These are phyloP conservation scores for Ogataea nonfermentans DNA, from an alignment of 805 yeast genomes.

Conservation along the genomic window DNA sequence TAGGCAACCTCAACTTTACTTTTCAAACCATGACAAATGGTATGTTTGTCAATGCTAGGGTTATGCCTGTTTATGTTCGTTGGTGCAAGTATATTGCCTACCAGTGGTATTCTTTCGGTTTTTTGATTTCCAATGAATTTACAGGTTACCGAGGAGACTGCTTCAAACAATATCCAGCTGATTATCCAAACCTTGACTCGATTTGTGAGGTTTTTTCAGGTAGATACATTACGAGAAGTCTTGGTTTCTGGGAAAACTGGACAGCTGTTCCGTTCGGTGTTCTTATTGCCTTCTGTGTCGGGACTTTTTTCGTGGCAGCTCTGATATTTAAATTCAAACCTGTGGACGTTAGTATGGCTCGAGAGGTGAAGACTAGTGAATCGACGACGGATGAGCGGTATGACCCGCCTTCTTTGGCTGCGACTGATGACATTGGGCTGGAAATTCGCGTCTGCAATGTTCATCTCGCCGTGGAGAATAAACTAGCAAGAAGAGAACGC, in stretches of 20 bases:
- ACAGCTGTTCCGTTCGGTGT: constrained; percentile 60
- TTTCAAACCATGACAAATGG: constrained; percentile 80
- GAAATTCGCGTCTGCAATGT: constrained; percentile 23
- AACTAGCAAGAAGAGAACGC: constrained; percentile 17
- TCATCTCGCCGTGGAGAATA: constrained; percentile 24
- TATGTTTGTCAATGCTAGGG: constrained; percentile 67
- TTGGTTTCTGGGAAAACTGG: constrained; percentile 70
- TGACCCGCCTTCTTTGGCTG: not conserved
- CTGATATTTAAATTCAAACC: constrained; percentile 46
- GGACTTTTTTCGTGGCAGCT: constrained; percentile 49
- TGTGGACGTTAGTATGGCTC: constrained; percentile 52
- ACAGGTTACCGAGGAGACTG: constrained; percentile 61
- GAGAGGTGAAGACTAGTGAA: constrained; percentile 23
- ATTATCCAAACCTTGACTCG: constrained; percentile 29
- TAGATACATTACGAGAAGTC: constrained; percentile 44
- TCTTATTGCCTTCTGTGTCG: constrained; percentile 55
- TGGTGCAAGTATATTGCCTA: constrained; percentile 80
- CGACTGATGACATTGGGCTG: constrained; percentile 10
- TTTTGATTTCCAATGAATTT: constrained; percentile 61
- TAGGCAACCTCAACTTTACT: constrained; percentile 65
- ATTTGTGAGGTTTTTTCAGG: constrained; percentile 55
- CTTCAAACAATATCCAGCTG: constrained; percentile 33
- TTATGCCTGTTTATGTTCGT: constrained; percentile 80
- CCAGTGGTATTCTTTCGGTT: constrained; percentile 79
- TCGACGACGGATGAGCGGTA: not conserved